phyloP scores from a whole-genome alignment of 1,139 yeast genomes.

The Candida sanyaensis region DNA sequence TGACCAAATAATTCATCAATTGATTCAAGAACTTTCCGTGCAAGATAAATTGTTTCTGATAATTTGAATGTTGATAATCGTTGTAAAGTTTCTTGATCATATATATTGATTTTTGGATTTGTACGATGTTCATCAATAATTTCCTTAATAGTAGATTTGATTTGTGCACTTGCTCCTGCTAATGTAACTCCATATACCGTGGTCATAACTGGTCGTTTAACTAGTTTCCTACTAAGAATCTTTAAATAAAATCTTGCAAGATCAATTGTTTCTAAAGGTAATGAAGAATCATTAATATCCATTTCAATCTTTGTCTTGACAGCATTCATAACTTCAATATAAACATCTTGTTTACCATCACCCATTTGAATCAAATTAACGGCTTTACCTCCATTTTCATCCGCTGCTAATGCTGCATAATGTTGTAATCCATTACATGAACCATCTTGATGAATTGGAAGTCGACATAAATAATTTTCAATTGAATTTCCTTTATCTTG shows the following conservation, averaged over 20 bases:
- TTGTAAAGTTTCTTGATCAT: conserved; percentile 4
- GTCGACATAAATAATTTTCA: conserved; percentile 28
- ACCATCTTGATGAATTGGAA: conserved; percentile 49
- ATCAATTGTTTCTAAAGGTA: neutral
- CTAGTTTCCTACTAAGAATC: conserved; percentile 33
- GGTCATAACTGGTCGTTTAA: conserved; percentile 51
- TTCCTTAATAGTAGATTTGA: conserved; percentile 27
- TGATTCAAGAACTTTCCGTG: conserved; percentile 30
- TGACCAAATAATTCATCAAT: conserved; percentile 36
- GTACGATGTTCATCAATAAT: conserved; percentile 18
- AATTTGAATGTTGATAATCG: conserved; percentile 2
- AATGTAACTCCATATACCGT: conserved; percentile 49
- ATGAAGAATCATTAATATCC: conserved; percentile 10
- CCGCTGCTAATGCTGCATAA: conserved; percentile 46
- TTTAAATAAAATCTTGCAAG: conserved; percentile 19
- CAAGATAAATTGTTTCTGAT: conserved; percentile 23
- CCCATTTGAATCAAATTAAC: conserved; percentile 34
- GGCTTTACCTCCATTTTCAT: conserved; percentile 36
- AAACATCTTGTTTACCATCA: conserved; percentile 34
- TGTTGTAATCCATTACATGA: conserved; percentile 53
- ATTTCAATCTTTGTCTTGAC: conserved; percentile 22
- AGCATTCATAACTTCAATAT: conserved; percentile 31
- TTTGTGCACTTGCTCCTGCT: conserved; percentile 39
- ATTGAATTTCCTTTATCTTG: conserved; percentile 18
- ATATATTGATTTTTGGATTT: conserved; percentile 8